Conservation (phyloP, 768 basidiomycete genomes). For the Sarcodon aspratus region DNA sequence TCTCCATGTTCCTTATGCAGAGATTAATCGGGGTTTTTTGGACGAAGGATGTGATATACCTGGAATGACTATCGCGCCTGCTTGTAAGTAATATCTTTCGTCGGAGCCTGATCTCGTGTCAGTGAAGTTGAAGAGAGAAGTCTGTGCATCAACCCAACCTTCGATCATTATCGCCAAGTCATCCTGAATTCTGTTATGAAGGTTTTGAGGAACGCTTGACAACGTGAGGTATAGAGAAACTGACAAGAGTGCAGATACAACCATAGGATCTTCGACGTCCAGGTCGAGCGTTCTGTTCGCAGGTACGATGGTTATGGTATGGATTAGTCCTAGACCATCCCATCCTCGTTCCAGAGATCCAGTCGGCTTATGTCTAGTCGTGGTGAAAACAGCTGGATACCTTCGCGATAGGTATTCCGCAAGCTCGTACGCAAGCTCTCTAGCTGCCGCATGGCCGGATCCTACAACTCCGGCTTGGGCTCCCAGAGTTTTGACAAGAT, state of each 20-base stretch:
- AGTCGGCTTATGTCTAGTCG: slow-evolving; percentile 25
- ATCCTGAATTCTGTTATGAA: slow-evolving; percentile 10
- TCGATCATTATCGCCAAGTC: slow-evolving; percentile 17
- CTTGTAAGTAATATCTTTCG: slow-evolving; percentile 66
- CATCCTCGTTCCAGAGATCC: slow-evolving; percentile 15
- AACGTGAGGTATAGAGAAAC: slow-evolving; percentile 11
- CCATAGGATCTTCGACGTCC: slow-evolving; percentile 45
- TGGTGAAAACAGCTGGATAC: slow-evolving; percentile 45
- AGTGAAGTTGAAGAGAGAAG: slow-evolving; percentile 4
- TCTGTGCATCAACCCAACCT: slow-evolving; percentile 2
- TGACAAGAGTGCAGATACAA: slow-evolving; percentile 49
- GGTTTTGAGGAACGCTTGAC: neutral
- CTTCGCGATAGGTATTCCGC: slow-evolving; percentile 54
- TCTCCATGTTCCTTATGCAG: slow-evolving; percentile 55
- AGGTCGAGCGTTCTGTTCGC: slow-evolving; percentile 38
- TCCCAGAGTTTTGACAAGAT: slow-evolving; percentile 35
- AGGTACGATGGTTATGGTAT: slow-evolving; percentile 38
- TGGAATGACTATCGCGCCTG: slow-evolving; percentile 54
- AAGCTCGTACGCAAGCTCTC: slow-evolving; percentile 58
- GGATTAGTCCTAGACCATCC: slow-evolving; percentile 35
- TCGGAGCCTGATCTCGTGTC: slow-evolving; percentile 37
- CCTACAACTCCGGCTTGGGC: slow-evolving; percentile 26
- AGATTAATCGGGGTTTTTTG: slow-evolving; percentile 3
- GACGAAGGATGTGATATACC: slow-evolving; percentile 25
- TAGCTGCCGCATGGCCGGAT: slow-evolving; percentile 22